These are phyloP conservation scores for Annulohypoxylon nitens DNA, from an alignment of 495 filamentous ascomycete genomes.

Conservation along the genomic window DNA sequence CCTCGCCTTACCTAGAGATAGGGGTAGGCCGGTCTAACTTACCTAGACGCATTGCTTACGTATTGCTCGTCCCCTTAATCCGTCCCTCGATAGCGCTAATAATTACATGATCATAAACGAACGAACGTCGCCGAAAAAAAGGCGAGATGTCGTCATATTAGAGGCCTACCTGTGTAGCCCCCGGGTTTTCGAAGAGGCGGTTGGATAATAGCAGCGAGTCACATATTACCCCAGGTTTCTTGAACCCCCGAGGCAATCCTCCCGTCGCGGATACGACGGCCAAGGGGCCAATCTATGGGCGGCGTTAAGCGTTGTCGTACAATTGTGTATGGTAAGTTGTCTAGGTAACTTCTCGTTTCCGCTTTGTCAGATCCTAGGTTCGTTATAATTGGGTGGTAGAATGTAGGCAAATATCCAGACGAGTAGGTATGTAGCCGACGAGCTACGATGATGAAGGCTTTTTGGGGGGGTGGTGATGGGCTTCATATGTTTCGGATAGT, in stretches of 20 bases:
- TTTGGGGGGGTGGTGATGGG: no score
- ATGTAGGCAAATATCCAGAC: neutral
- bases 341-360: neutral
- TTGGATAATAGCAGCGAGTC: slow-evolving; percentile 6
- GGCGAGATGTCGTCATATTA: neutral
- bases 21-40: neutral
- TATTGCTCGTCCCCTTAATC: neutral
- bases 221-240: neutral
- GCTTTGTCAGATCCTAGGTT: neutral
- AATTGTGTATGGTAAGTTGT: neutral
- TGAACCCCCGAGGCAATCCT: neutral
- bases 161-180: neutral
- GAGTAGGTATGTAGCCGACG: neutral
- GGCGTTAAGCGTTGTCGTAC: neutral
- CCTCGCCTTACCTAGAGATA: neutral
- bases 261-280: neutral
- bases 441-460: no score
- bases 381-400: neutral
- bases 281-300: neutral
- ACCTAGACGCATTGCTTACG: neutral
- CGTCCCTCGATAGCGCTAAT: neutral
- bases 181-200: neutral
- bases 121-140: neutral
- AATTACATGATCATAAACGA: neutral
- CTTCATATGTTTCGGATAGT: no score